Percentiles rank a stretch among this genome's conserved stretches.
Conservation (phyloP, 2,329 filamentous ascomycete genomes). For the Sporothrix inflata region DNA sequence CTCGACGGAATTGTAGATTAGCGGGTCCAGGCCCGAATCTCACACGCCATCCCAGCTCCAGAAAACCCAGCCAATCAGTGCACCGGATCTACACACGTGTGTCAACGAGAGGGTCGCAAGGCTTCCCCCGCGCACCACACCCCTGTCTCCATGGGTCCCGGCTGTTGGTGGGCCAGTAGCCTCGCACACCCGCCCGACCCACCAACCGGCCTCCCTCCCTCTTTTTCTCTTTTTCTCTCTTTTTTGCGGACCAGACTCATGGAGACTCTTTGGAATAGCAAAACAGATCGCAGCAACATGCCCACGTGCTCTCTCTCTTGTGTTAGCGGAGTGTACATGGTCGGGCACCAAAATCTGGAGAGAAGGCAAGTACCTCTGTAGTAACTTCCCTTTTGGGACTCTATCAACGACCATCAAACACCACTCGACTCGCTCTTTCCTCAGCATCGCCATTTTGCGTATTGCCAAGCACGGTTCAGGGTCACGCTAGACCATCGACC, state of each 20-base stretch:
- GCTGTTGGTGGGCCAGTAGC: not conserved
- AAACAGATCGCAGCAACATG: not conserved
- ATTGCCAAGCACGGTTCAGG: not conserved
- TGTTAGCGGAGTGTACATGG: not conserved
- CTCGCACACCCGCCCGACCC: conserved; percentile 6
- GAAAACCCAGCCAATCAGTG: conserved; percentile 27
- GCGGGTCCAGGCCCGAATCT: conserved; percentile 23
- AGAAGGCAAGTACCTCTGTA: not conserved
- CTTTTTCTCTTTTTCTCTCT: not conserved
- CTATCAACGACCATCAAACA: not conserved
- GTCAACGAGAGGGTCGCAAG: conserved; percentile 28
- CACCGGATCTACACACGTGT: conserved; percentile 32
- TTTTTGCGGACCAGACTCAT: not conserved
- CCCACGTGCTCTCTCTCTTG: not conserved
- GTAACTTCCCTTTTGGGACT: conserved; percentile 4
- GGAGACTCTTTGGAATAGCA: not conserved
- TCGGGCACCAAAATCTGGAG: not conserved
- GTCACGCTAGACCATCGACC: not conserved
- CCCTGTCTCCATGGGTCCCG: not conserved
- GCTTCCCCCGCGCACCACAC: conserved; percentile 1
- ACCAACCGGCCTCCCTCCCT: not conserved
- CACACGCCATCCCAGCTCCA: not conserved
- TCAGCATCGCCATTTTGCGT: not conserved
- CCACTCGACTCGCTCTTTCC: not conserved
- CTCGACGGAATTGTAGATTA: conserved; percentile 17